A percentile compares a stretch with the other conserved stretches of the same genome.
Conservation (phyloP, 2,329 filamentous ascomycete species). For the Phoma herbarum region DNA sequence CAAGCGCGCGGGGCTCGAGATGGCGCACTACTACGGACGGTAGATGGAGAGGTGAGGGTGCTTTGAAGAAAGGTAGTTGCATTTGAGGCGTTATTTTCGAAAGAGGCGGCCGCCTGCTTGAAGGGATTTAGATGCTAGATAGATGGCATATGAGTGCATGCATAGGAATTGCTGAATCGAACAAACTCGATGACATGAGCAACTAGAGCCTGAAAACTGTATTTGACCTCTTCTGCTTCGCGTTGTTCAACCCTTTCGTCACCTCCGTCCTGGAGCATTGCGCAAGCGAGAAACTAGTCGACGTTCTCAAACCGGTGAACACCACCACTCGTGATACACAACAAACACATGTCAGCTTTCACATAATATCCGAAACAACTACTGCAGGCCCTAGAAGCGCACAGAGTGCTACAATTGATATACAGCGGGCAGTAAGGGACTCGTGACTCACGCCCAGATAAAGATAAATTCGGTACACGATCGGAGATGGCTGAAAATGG, state of each 20-base stretch:
- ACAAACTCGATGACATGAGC: neutral
- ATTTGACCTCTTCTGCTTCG: neutral
- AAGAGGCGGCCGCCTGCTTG: neutral
- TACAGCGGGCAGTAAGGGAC: neutral
- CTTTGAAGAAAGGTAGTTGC: conserved; percentile 1
- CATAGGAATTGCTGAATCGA: neutral
- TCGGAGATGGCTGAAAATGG: conserved; percentile 8
- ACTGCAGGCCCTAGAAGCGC: neutral
- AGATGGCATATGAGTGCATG: neutral
- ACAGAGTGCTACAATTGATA: neutral
- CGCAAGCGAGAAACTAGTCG: conserved; percentile 21
- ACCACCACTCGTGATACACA: neutral
- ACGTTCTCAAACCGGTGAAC: conserved; percentile 1
- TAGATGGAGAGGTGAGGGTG: conserved; percentile 2
- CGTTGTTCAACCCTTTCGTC: neutral
- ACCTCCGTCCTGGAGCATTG: neutral
- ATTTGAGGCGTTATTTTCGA: conserved; percentile 11
- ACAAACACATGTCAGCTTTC: neutral
- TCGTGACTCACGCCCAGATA: conserved; percentile 8
- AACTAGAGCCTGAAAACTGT: neutral
- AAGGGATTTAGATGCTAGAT: conserved; percentile 5
- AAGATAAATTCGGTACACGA: conserved; percentile 15
- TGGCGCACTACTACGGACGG: conserved; percentile 86
- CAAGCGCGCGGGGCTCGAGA: conserved; percentile 88
- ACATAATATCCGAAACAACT: neutral